Evolutionary conservation across 495 filamentous ascomycete genomes (phyloP).

Genomic region (Podospora comata): DNA sequence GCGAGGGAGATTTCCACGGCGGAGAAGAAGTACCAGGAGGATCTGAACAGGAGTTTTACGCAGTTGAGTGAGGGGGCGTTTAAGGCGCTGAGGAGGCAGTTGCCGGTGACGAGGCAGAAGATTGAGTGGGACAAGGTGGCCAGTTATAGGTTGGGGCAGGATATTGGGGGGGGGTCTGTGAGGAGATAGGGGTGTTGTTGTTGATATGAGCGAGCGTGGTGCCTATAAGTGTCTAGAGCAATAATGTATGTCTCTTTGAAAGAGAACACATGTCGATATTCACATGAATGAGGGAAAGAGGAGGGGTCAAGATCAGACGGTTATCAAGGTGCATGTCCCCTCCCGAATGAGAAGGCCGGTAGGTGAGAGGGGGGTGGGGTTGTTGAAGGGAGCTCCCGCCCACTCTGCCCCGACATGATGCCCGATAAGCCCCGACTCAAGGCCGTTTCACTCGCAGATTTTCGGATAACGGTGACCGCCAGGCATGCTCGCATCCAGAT

Average conservation of each 20-base stretch:
- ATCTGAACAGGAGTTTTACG: slow-evolving; percentile 86
- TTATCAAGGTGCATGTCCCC: neutral
- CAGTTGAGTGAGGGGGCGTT: slow-evolving; percentile 89
- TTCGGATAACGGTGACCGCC: slow-evolving; percentile 7
- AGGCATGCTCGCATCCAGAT: neutral
- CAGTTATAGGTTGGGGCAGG: slow-evolving; percentile 81
- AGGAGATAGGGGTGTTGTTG: slow-evolving; percentile 34
- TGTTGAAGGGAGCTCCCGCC: neutral
- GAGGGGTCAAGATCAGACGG: neutral
- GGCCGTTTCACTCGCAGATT: neutral
- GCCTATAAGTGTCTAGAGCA: neutral
- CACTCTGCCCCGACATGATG: neutral
- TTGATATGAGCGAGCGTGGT: neutral
- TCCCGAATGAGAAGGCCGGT: slow-evolving; percentile 4
- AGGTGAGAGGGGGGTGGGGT: neutral
- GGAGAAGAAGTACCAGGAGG: slow-evolving; percentile 94
- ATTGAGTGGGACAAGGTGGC: slow-evolving; percentile 99
- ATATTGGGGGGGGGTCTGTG: slow-evolving; percentile 57
- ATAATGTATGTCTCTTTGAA: neutral
- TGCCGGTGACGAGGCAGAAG: slow-evolving; percentile 96
- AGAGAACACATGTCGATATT: neutral
- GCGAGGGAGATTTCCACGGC: slow-evolving; percentile 67
- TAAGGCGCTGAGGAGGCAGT: slow-evolving; percentile 84
- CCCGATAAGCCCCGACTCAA: slow-evolving; percentile 1
- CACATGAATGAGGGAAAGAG: neutral